Base-by-base conservation (phyloP, 768 basidiomycete genomes). In the Suillus variegatus region DNA sequence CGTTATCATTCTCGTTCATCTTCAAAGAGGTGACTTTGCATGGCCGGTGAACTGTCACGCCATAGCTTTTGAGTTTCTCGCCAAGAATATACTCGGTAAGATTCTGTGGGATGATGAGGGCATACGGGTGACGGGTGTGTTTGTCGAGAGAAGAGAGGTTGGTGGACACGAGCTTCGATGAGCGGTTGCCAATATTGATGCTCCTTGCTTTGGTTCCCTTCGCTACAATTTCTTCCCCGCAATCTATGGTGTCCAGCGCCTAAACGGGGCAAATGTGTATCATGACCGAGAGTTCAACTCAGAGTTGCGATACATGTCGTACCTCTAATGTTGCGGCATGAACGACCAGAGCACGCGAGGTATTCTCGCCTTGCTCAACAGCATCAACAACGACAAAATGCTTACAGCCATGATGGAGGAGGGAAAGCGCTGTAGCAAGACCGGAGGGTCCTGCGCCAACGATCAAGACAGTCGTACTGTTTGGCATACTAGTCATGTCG, bases 251-350 rank as follows among this genome's bases (percentile, higher is more conserved):
- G 41, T 86, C 80, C 10, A 87, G 71, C 0, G 80, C 80, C 86
- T 86, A 43, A 58, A 25, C 0, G 3, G 41, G 66, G 68, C 9
- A 81, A 12, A 1, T 55, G 13, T 65, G 46, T 78, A 72, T 77
- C 16, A 54, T 74, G 70, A 32, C 81, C 74, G 10, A 64, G 32
- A 32, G 32, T 32, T 32, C 32, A 32, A 32, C 32, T 32, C 32
- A 32, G 43, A 14, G 28, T 7, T 22, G 64, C 1, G 18, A 51
- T 63, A 22, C 22, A 49, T 12, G 18, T 25, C 73, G 54, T 66
- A 82, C 85, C 75, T 86, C 86, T 18, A 87, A 74, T 12, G 86
- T 86, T 38, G 83, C 80, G 41, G 86, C 82, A 67, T 87, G 85
- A 36, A 86, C 70, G 1, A 79, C 76, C 5, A 82, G 65, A 0